A percentile compares a stretch with the other conserved stretches of the same genome.
Conservation (phyloP, 2,329 filamentous ascomycete genomes). For the Elsinoe perseae region DNA sequence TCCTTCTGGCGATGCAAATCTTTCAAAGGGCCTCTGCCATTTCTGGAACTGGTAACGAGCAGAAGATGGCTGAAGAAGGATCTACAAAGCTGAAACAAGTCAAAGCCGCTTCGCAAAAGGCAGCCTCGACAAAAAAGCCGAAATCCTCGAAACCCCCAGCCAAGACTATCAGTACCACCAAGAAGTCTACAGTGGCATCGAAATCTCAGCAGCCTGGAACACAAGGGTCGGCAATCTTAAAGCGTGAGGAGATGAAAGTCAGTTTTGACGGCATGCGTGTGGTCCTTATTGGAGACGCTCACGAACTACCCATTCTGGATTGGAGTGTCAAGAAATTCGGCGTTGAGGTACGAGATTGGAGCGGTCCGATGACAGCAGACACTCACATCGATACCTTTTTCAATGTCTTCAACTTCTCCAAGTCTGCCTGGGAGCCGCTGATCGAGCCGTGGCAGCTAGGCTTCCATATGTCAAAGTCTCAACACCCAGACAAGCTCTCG, state of each 20-base stretch:
- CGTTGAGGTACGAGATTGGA: constrained; percentile 83
- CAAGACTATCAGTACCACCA: constrained; percentile 41
- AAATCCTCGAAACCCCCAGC: constrained; percentile 38
- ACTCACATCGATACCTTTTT: constrained; percentile 88
- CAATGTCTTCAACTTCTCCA: constrained; percentile 98
- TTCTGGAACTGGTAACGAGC: constrained; percentile 49
- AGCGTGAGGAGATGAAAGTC: constrained; percentile 74
- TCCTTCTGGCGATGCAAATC: constrained; percentile 87
- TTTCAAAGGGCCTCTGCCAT: constrained; percentile 84
- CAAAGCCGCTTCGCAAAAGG: constrained; percentile 35
- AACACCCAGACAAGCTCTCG: constrained; percentile 65
- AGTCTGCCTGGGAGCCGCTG: constrained; percentile 94
- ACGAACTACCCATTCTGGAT: constrained; percentile 91
- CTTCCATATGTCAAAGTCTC: constrained; percentile 74
- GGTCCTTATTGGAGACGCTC: constrained; percentile 88
- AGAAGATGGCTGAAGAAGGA: constrained; percentile 46
- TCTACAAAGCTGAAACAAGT: constrained; percentile 49
- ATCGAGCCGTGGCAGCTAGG: constrained; percentile 96
- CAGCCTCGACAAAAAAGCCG: constrained; percentile 34
- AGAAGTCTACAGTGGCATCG: constrained; percentile 34
- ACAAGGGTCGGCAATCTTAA: constrained; percentile 47
- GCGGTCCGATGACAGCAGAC: constrained; percentile 75
- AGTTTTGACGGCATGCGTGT: constrained; percentile 82
- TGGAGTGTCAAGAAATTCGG: constrained; percentile 87
- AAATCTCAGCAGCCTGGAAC: constrained; percentile 12